A percentile compares a stretch with the other conserved stretches of the same genome.
Evolutionary conservation across 164 flowering plant genomes (phyloP).

Genomic region (Liriodendron chinense): DNA sequence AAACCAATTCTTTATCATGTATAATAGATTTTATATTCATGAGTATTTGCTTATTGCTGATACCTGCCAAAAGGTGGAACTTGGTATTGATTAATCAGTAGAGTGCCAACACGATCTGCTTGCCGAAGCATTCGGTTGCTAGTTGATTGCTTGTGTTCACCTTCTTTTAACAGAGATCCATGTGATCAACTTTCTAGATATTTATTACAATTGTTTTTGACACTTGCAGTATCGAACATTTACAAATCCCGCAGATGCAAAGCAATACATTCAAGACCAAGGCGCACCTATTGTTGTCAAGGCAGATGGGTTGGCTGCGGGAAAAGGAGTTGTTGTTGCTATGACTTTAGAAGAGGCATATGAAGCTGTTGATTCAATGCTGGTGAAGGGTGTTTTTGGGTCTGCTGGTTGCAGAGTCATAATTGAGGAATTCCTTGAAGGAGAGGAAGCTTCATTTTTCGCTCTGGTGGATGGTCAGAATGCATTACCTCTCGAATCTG

Average conservation of each 20-base stretch:
- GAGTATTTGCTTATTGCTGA: not conserved
- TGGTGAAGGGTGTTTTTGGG: slow-evolving; percentile 69
- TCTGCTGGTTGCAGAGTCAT: slow-evolving; percentile 78
- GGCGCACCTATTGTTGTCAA: slow-evolving; percentile 92
- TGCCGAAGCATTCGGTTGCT: not conserved
- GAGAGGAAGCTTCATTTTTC: slow-evolving; percentile 97
- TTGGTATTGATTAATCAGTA: too few species aligned
- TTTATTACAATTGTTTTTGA: slow-evolving; percentile 8
- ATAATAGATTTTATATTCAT: not conserved
- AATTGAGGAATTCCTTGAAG: slow-evolving; percentile 89
- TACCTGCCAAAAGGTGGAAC: too few species aligned
- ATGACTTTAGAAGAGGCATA: slow-evolving; percentile 79
- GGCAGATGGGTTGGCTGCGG: slow-evolving; percentile 96
- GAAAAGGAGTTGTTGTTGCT: slow-evolving; percentile 97
- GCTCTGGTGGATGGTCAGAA: slow-evolving; percentile 96
- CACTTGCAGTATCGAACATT: slow-evolving; percentile 83
- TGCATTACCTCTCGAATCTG: slow-evolving; percentile 91
- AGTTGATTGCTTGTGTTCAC: not conserved
- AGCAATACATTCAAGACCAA: slow-evolving; percentile 74
- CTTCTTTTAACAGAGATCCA: not conserved
- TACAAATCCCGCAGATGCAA: slow-evolving; percentile 70
- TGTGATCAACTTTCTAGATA: not conserved
- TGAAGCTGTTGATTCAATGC: slow-evolving; percentile 91
- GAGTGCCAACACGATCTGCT: not conserved
- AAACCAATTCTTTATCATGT: not conserved